Base-by-base conservation (phyloP, 352 stramenopile genomes). In the Pythium utonaiense region DNA sequence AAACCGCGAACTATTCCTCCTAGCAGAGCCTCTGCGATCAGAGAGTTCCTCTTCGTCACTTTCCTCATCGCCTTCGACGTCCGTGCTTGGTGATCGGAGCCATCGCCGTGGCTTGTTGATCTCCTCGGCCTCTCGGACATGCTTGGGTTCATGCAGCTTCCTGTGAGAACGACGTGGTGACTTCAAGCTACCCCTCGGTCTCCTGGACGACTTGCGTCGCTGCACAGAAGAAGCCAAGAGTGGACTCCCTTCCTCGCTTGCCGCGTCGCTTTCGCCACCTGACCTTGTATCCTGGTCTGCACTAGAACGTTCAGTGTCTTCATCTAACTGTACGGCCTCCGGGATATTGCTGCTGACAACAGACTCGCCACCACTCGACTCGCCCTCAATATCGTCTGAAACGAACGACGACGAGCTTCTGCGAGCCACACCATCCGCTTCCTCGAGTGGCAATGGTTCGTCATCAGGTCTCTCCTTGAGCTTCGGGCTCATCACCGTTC, bases 1-100 rank as follows among this genome's bases (percentile, higher is more conserved):
- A 33, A 64, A 64, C 19, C 57, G 57, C n/a, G 25, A 42, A 16
- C 40, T 45, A 6, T 2, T 12, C 19, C 22, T 53, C 19, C 45
- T 47, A 8, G n/a, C 49, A 17, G 22, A 40, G 21, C 24, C 34
- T 7, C 10, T 44, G 0, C 25, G 13, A 14, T 25, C 27, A 1
- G 21, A 17, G 24, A 27, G 22, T 6, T 38, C 22, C 8, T 58
- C 34, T 9, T 16, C 33, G 5, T 58, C 36, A 8, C 31, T 19
- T 6, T 40, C 14, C 3, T 21, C 6, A 17, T 47, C 33, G 19
- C 47, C 51, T 47, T 3, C 27, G 17, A 9, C 44, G 14, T 38
- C n/a, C 16, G 19, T 34, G 19, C n/a, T 34, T 6, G 19, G 27
- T 10, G 49, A 27, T 16, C 27, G 17, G 19, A 41, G 49, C 27